Evolutionary conservation across 108 stramenopile species (phyloP).

Genomic region (Fragilaria crotonensis): DNA sequence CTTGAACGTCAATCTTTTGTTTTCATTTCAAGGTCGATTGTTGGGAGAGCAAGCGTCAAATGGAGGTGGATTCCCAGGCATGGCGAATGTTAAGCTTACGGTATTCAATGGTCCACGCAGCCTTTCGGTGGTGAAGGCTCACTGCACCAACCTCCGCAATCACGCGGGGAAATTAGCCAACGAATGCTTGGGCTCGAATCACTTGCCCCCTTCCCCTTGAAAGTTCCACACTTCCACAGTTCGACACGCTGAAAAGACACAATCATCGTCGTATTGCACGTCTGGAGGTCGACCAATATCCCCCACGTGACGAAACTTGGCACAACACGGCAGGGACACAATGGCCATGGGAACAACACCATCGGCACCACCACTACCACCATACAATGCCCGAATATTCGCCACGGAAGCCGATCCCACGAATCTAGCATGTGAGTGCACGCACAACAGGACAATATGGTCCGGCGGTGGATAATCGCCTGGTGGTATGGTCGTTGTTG

Average conservation of each 20-base stretch:
- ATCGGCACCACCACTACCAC: too few species aligned
- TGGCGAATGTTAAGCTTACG: too few species aligned
- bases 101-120: background rate
- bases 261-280: constrained; percentile 39
- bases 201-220: background rate
- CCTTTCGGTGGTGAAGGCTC: background rate
- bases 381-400: constrained; percentile 16
- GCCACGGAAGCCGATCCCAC: constrained; percentile 12
- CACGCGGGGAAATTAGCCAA: background rate
- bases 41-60: too few species aligned
- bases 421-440: constrained; percentile 48
- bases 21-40: too few species aligned
- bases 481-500: background rate
- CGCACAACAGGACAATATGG: constrained; percentile 35
- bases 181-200: too few species aligned
- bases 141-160: background rate
- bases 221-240: constrained; percentile 43
- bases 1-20: too few species aligned
- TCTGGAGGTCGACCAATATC: constrained; percentile 38
- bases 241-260: constrained; percentile 38
- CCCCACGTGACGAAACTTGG: constrained; percentile 23
- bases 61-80: too few species aligned
- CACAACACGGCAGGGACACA: constrained; percentile 41
- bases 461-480: constrained; percentile 7
- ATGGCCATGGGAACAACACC: constrained; percentile 31